These are phyloP conservation scores for Alectoria sarmentosa DNA, from an alignment of 495 filamentous ascomycete genomes.

Conservation along the genomic window DNA sequence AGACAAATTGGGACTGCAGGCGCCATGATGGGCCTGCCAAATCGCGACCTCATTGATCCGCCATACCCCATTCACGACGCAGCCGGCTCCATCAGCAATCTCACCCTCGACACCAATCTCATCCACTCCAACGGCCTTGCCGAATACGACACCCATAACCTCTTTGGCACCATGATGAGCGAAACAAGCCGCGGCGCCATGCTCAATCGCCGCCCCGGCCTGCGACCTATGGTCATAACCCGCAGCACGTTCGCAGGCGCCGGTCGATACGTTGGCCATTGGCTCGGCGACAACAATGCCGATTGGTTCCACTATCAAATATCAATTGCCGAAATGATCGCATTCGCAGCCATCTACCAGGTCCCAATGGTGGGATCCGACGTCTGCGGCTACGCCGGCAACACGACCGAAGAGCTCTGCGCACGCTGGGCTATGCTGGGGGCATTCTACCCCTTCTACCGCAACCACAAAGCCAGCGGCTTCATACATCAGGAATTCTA, in stretches of 20 bases:
- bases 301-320: constrained; percentile 66
- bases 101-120: constrained; percentile 68
- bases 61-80: constrained; percentile 71
- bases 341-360: constrained; percentile 76
- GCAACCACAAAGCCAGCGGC: constrained; percentile 59
- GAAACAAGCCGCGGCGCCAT: constrained; percentile 58
- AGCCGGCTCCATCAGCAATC: constrained; percentile 60
- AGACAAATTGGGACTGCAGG: constrained; percentile 21
- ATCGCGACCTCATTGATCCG: constrained; percentile 61
- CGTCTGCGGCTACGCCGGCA: constrained; percentile 67
- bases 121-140: constrained; percentile 60
- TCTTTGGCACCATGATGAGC: constrained; percentile 86
- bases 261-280: constrained; percentile 71
- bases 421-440: constrained; percentile 78
- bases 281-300: constrained; percentile 79
- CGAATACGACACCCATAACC: constrained; percentile 80
- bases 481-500: constrained; percentile 69
- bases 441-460: constrained; percentile 77
- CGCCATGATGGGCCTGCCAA: constrained; percentile 48
- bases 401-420: constrained; percentile 73
- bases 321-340: constrained; percentile 61
- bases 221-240: constrained; percentile 74
- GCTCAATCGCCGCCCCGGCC: constrained; percentile 56
- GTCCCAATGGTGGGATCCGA: constrained; percentile 81
- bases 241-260: constrained; percentile 79